Evolutionary conservation across 345 rosid species (phyloP), one percentile per base, ranked within the genome.

Genomic region (Camelina sativa): DNA sequence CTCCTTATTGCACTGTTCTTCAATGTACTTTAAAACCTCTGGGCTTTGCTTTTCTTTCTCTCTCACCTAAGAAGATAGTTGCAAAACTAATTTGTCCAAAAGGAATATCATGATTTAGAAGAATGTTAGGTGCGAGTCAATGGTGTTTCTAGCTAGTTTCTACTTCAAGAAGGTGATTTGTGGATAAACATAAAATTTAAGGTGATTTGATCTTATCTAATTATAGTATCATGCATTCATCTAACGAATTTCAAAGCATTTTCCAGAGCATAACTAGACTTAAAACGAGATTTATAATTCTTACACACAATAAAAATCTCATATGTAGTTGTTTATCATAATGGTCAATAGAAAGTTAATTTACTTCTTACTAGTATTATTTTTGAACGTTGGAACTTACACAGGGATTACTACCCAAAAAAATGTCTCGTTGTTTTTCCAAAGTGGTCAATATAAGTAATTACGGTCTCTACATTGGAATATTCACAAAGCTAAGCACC

Each of bases 1-100:
- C 73, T 75, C 32, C 44, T 60, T 67, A 67, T 20, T 2, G 22
- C 69, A 41, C 64, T 76, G 51, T 75, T 68, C 68, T 59, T 67
- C 43, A 30, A 40, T 67, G 62, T 51, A 75, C 67, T 74, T 74
- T 20, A 2, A 10, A 67, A 5, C 9, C 67, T 50, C 61, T 74
- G 1, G 5, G 41, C 54, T 32, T 17, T 72, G 69, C 5, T 48
- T 34, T 38, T 61, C 60, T 46, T 0, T 32, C 48, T 66, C 55
- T 56, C 54, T 57, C 37, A 75, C 25, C 73, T 67, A 48, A 59
- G 22, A 56, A 50, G n/a, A 35, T 65, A 23, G 72, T 9, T 65
- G 56, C 46, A 46, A 9, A 63, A 63, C 40, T 19, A 41, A 40
- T 53, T 19, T 63, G 70, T 55, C 38, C 57, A 41, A 15, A 51